Base-by-base conservation (phyloP, 305 asterid genomes). In the Fraxinus paxiana region DNA sequence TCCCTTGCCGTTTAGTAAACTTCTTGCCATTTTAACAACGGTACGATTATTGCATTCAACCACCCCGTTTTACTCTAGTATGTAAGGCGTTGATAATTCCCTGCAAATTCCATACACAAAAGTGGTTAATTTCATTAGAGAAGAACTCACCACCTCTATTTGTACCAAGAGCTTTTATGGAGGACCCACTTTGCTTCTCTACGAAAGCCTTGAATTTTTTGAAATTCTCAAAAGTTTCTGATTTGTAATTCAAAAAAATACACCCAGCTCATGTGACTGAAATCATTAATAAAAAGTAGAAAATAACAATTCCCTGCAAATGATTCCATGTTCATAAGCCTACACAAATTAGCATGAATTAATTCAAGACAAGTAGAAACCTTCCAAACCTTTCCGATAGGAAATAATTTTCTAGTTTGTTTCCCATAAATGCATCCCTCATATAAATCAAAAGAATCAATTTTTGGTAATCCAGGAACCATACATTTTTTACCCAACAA, bases 21-120 rank as follows among this genome's bases (percentile, higher is more conserved):
- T 78, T 78, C 79, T 77, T 1, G 76, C 76, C 79, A 71, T 78
- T 10, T 78, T 51, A 13, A 73, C 34, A 6, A 72, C 24, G 0
- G 30, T 0, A 15, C 7, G 6, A 48, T 48, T 48, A 18, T 48
- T 48, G 20, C 7, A 18, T n/a, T 48, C 22, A 13, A 1, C 22
- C 20, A 48, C 22, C 61, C 61, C 17, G 15, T 15, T 48, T n/a
- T 48, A 18, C 20, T 48, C 7, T 5, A 0, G 61, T 12, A 3
- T 13, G 18, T 48, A 48, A 48, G 59, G 61, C 0, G 61, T 1
- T 48, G 61, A 15, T 48, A 15, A 4, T 48, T 48, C 59, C 18
- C 5, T 48, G 4, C 18, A 3, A 48, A 48, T 48, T 12, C 22
- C 61, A 51, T 51, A 15, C 1, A 3, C 17, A 51, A 51, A 51